phyloP scores from a whole-genome alignment of 1,284 basidiomycete species.

The Grifola frondosa region DNA sequence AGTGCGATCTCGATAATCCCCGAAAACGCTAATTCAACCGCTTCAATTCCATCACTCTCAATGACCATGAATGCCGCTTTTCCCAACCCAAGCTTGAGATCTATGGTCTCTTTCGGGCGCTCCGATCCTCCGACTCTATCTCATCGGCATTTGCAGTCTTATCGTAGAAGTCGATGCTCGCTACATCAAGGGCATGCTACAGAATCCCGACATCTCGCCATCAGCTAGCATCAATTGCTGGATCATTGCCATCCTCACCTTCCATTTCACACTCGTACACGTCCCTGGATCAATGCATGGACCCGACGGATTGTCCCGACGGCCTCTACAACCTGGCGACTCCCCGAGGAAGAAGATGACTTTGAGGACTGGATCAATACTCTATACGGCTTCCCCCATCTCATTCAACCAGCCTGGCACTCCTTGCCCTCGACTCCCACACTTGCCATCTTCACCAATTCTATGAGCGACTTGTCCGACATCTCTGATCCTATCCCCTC shows the following conservation, averaged over 20 bases:
- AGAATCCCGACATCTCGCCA: constrained; percentile 32
- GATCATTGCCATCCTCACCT: constrained; percentile 38
- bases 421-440: background rate
- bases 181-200: constrained; percentile 23
- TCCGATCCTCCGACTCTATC: constrained; percentile 28
- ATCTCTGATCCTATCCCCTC: background rate
- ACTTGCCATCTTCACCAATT: background rate
- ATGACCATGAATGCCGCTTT: constrained; percentile 36
- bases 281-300: constrained; percentile 29
- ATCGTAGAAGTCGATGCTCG: constrained; percentile 35
- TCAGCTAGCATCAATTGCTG: constrained; percentile 40
- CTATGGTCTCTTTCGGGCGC: constrained; percentile 37
- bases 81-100: constrained; percentile 44
- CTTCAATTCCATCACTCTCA: constrained; percentile 33
- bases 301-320: constrained; percentile 37
- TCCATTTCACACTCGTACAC: constrained; percentile 35
- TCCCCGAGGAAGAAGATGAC: constrained; percentile 28
- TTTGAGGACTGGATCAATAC: constrained; percentile 36
- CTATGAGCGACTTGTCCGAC: background rate
- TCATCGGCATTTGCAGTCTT: constrained; percentile 37
- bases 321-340: constrained; percentile 21
- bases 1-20: constrained; percentile 24
- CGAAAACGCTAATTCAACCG: constrained; percentile 9
- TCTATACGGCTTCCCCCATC: constrained; percentile 19
- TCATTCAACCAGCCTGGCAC: constrained; percentile 27